Percentiles rank a stretch among this genome's conserved stretches.
Conservation (phyloP, 371 early-diverging fungal genomes). For the Haplosporangium sp. region DNA sequence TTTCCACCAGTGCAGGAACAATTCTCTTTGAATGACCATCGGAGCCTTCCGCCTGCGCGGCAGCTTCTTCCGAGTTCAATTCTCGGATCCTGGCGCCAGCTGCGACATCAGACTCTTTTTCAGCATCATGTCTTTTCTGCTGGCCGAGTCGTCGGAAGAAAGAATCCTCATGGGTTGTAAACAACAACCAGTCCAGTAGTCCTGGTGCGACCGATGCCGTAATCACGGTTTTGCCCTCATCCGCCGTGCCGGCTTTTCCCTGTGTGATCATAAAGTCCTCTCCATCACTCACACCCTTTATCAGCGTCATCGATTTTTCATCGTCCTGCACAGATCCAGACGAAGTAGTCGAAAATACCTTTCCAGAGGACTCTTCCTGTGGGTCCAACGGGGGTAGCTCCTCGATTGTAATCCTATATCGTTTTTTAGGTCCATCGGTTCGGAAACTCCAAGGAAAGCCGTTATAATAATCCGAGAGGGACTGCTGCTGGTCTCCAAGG, state of each 20-base stretch:
- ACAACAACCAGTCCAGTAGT: constrained; percentile 51
- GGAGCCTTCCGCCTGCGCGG: constrained; percentile 6
- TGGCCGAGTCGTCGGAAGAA: constrained; percentile 49
- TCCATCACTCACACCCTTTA: constrained; percentile 5
- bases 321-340: background rate
- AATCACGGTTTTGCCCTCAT: constrained; percentile 52
- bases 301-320: background rate
- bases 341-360: constrained; percentile 1
- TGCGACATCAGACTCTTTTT: background rate
- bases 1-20: constrained; percentile 41
- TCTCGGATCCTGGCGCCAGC: constrained; percentile 24
- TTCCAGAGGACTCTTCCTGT: constrained; percentile 4
- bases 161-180: constrained; percentile 53
- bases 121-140: background rate
- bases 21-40: constrained; percentile 6
- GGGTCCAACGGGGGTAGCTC: constrained; percentile 32
- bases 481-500: constrained; percentile 19
- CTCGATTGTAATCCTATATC: constrained; percentile 46
- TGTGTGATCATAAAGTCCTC: constrained; percentile 37
- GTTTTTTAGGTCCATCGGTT: constrained; percentile 37
- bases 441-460: constrained; percentile 30
- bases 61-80: constrained; percentile 13
- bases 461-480: constrained; percentile 3
- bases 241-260: constrained; percentile 35
- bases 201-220: constrained; percentile 44